These are phyloP conservation scores for Hypoxylon subgilvum DNA, from an alignment of 495 filamentous ascomycete species.

Conservation along the genomic window DNA sequence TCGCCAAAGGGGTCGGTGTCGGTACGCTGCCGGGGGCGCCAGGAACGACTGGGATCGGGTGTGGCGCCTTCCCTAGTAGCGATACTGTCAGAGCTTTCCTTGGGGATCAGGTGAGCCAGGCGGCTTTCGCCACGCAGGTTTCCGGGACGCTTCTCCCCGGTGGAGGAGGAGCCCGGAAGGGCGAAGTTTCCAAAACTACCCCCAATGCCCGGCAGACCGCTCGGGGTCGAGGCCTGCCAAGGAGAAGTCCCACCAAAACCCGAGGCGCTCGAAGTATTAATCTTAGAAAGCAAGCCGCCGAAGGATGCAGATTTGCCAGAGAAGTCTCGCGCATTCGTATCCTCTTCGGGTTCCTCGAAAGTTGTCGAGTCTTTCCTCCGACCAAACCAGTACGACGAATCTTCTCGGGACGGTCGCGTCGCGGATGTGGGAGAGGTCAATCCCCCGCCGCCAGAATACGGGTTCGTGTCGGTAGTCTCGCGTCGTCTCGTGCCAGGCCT, in stretches of 20 bases:
- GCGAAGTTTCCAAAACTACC: conserved; percentile 90
- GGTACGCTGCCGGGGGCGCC: conserved; percentile 64
- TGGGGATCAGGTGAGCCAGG: conserved; percentile 81
- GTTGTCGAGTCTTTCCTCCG: conserved; percentile 65
- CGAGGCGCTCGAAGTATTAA: conserved; percentile 54
- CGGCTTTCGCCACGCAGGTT: conserved; percentile 77
- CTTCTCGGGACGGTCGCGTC: conserved; percentile 57
- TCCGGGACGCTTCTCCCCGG: conserved; percentile 76
- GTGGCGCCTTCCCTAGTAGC: conserved; percentile 46
- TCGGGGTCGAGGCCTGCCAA: conserved; percentile 64
- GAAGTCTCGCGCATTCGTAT: conserved; percentile 27
- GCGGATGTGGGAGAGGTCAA: conserved; percentile 57
- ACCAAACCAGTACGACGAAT: conserved; percentile 64
- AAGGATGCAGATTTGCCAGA: conserved; percentile 51
- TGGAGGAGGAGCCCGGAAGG: conserved; percentile 57
- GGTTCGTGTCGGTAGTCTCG: conserved; percentile 83
- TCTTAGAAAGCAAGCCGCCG: conserved; percentile 70
- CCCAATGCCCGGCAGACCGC: conserved; percentile 73
- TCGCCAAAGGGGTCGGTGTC: conserved; percentile 86
- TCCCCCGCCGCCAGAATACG: conserved; percentile 58
- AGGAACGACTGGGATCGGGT: conserved; percentile 46
- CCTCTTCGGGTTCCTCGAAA: conserved; percentile 56
- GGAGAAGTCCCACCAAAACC: conserved; percentile 65
- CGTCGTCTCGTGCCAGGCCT: conserved; percentile 79
- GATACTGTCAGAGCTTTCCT: conserved; percentile 74